A percentile compares a stretch with the other conserved stretches of the same genome.
Evolutionary conservation across 192 early-diverging fungal species (phyloP).

Genomic region (Coemansia sp.): DNA sequence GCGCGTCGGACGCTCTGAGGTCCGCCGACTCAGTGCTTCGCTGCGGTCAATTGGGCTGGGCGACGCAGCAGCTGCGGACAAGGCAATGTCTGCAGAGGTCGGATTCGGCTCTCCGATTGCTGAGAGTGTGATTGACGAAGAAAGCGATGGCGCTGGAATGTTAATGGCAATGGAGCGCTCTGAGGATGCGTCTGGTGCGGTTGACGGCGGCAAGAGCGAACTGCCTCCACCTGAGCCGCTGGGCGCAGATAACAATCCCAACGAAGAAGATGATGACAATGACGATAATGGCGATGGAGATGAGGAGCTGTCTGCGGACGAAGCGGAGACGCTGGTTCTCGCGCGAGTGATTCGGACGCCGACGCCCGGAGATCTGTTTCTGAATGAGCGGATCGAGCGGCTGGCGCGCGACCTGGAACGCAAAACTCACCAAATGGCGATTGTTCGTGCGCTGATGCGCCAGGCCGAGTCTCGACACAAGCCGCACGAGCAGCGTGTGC

Average conservation of each 20-base stretch:
- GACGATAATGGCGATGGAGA: not conserved
- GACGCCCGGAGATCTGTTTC: conserved; percentile 69
- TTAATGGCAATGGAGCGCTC: no score
- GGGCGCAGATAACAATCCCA: not conserved
- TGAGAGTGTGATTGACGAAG: not conserved
- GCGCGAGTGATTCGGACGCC: conserved; percentile 60
- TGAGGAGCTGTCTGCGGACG: conserved; percentile 26
- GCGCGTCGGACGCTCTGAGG: conserved; percentile 35
- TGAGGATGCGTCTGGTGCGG: not conserved
- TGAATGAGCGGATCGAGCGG: conserved; percentile 56
- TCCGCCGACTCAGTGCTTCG: conserved; percentile 52
- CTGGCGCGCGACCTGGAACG: conserved; percentile 59
- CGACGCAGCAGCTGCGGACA: conserved; percentile 5
- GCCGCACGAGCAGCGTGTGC: conserved; percentile 63
- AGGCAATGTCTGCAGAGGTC: not conserved
- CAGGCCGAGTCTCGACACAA: conserved; percentile 59
- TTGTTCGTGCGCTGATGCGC: conserved; percentile 65
- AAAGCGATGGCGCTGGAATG: no score
- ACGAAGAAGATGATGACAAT: conserved; percentile 4
- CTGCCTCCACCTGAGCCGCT: not conserved
- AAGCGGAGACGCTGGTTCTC: conserved; percentile 43
- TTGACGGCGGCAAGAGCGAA: not conserved
- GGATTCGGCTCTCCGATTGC: not conserved
- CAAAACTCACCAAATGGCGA: conserved; percentile 64
- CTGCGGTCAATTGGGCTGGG: conserved; percentile 43